Base-by-base conservation (phyloP, 108 stramenopile genomes). In the Schizochytrium sp. region DNA sequence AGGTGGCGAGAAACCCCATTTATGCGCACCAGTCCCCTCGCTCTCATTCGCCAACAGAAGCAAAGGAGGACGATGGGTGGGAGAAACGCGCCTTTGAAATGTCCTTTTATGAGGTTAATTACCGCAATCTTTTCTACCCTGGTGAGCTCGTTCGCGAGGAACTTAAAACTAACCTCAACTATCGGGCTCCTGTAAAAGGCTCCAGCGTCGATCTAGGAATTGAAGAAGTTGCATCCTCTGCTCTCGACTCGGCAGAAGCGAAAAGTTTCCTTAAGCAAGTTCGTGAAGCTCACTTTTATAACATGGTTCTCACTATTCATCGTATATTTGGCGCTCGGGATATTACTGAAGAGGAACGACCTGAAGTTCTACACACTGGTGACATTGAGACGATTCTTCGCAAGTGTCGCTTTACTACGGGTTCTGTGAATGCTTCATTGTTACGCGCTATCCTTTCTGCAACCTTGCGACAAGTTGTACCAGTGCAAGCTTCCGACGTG, bases 321-420 rank as follows among this genome's bases (percentile, higher is more conserved):
- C 53, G 76, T 2, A 55, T 83, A 47, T 83, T 83, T 55, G 76
- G 15, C 13, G 49, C 76, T 17, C 10, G 15, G 15, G 28, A 13
- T 10, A 38, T 69, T 15, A 50, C 38, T 10, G 55, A 47, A 8
- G 76, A 83, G 28, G 53, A 55, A 42, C 50, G 47, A 10, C 50
- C 76, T n/a, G 55, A 83, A 7, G 50, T 83, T 17, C 38, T 83
- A 53, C 76, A 83, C 3, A 49, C 76, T n/a, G 76, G 55, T n/a
- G 76, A 83, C 76, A 55, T 83, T 50, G 76, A 83, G 3, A 83
- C 76, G 53, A 10, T 83, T 28, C 76, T 83, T 10, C 76, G 53
- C 5, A 49, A 0, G 10, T 83, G 76, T 28, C 76, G 50, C 10
- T 55, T 13, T 0, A 12, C 19, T 2, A 55, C 8, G 76, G 76